Conservation (phyloP, 2,329 filamentous ascomycete genomes). For the Teratosphaeria pseudoeucalypti region DNA sequence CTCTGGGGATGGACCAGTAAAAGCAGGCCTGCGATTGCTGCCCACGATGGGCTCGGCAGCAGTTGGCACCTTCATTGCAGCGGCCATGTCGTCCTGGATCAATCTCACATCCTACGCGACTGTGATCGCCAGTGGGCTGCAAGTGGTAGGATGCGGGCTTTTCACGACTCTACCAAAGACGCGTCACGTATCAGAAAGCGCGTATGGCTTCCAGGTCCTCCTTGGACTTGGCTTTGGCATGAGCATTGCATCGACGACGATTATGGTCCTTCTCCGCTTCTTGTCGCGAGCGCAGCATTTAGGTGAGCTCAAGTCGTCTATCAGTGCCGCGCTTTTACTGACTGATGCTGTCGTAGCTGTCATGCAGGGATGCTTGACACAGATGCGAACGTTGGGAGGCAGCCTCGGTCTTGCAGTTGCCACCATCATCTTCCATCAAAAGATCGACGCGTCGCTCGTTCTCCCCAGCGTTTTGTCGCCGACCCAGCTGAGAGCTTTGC, state of each 20-base stretch:
- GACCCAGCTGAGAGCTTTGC: conserved; percentile 1
- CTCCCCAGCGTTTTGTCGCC: conserved; percentile 3
- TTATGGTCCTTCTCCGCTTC: conserved; percentile 4
- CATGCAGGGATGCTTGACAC: conserved; percentile 11
- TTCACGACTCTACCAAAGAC: conserved; percentile 5
- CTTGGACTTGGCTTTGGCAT: conserved; percentile 13
- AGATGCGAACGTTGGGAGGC: conserved; percentile 10
- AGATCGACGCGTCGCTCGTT: conserved; percentile 3
- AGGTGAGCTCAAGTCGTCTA: not conserved
- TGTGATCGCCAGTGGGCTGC: conserved; percentile 5
- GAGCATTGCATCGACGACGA: conserved; percentile 5
- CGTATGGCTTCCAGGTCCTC: conserved; percentile 13
- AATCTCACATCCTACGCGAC: conserved; percentile 7
- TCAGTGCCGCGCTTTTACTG: not conserved
- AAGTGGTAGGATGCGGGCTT: conserved; percentile 11
- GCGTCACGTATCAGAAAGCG: not conserved
- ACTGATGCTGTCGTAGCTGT: conserved; percentile 4
- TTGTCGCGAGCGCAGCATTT: conserved; percentile 3
- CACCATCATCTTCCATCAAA: conserved; percentile 8
- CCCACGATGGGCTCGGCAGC: conserved; percentile 11
- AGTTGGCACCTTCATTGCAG: conserved; percentile 8
- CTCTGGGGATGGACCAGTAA: conserved; percentile 9
- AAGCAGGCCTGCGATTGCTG: conserved; percentile 13
- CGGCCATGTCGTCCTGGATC: conserved; percentile 1
- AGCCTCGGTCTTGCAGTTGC: conserved; percentile 10